Conservation (phyloP, 352 stramenopile species). For the Pythium grandisporangium region DNA sequence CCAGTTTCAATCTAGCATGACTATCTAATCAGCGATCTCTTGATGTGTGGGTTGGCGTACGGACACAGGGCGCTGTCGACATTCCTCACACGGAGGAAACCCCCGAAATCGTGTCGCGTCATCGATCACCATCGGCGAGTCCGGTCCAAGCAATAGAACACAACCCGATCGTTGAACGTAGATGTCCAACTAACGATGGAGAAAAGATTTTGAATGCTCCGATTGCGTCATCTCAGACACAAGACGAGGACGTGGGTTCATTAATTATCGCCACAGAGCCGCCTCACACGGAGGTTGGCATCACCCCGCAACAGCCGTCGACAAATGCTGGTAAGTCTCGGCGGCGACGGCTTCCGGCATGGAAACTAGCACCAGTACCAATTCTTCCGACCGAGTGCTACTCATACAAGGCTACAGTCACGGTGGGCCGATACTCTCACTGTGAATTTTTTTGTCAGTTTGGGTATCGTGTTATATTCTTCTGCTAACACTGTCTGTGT, state of each 20-base stretch:
- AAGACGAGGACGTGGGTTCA: background rate
- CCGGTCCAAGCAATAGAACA: too few relatives aligned
- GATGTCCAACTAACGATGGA: background rate
- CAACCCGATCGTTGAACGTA: too few relatives aligned
- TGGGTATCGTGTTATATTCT: background rate
- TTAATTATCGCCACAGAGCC: background rate
- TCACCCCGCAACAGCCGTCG: background rate
- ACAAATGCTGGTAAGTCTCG: background rate
- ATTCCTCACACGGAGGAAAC: background rate
- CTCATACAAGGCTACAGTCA: slow-evolving; percentile 33
- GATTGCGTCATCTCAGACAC: background rate
- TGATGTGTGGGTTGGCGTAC: background rate
- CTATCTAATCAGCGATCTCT: background rate
- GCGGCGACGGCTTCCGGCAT: slow-evolving; percentile 24
- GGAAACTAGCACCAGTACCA: slow-evolving; percentile 53
- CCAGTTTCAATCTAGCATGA: background rate
- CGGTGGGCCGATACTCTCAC: slow-evolving; percentile 14
- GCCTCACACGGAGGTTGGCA: background rate
- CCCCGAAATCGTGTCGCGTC: too few relatives aligned
- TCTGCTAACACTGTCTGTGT: background rate
- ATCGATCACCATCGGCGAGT: too few relatives aligned
- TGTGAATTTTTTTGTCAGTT: background rate
- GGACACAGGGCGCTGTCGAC: background rate
- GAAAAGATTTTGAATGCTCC: background rate
- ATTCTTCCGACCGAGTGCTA: slow-evolving; percentile 40